Evolutionary conservation across 2,329 filamentous ascomycete species (phyloP).

Genomic region (Paecilomyces niveus): DNA sequence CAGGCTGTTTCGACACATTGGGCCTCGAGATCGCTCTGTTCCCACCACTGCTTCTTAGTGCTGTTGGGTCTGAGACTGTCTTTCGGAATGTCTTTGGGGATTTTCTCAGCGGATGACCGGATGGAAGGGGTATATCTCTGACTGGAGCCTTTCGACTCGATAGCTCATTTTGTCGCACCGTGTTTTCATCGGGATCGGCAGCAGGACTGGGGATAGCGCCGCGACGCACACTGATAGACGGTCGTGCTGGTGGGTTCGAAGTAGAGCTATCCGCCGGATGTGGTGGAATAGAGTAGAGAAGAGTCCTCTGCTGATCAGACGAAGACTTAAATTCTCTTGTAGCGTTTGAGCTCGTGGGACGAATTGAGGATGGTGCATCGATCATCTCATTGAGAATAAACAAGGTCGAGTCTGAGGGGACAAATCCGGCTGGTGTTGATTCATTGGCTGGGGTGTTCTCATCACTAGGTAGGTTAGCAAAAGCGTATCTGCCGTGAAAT

Average conservation of each 20-base stretch:
- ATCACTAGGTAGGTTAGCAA: neutral
- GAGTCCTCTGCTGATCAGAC: neutral
- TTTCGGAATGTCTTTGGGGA: conserved; percentile 19
- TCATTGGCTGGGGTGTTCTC: neutral
- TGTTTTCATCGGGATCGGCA: neutral
- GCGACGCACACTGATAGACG: neutral
- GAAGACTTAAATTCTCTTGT: neutral
- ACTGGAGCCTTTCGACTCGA: neutral
- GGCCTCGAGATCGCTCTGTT: neutral
- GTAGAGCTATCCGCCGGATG: neutral
- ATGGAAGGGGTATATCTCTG: neutral
- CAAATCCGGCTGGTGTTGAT: conserved; percentile 16
- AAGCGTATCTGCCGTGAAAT: neutral
- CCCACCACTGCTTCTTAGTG: conserved; percentile 14
- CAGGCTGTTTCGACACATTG: neutral
- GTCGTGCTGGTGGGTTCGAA: neutral
- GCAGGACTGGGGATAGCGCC: neutral
- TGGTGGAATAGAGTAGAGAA: neutral
- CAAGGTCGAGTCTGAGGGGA: conserved; percentile 21
- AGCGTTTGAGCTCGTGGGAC: neutral
- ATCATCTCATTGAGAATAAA: conserved; percentile 20
- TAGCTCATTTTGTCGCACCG: neutral
- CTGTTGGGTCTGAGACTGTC: conserved; percentile 27
- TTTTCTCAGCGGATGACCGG: neutral
- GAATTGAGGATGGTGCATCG: neutral